Base-by-base conservation (phyloP, 2,329 filamentous ascomycete genomes). In the Ophiostoma sp. region DNA sequence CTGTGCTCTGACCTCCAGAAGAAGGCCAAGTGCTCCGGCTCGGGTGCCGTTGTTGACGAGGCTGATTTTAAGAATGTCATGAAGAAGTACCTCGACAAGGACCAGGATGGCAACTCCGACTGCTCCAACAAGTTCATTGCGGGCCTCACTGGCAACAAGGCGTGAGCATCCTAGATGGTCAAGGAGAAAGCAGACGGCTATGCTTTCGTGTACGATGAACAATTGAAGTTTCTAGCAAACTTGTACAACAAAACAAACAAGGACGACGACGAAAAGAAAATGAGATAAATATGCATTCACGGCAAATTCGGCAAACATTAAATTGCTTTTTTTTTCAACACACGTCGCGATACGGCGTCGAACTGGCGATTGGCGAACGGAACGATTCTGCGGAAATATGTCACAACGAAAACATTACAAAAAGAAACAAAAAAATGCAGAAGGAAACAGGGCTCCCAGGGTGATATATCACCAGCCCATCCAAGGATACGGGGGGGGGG, bases 11-110 rank as follows among this genome's bases (percentile, higher is more conserved):
- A 99, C 78, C 87, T 99, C 17, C 92, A 94, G 74, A 92, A 94
- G 78, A 99, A 99, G 82, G 95, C 95, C 71, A 95, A 94, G 77
- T 99, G 95, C 79, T 96, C 93, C 0, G 92, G 96, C 75, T 90
- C 86, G 23, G 94, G 95, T 20, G 92, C 96, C 15, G 92, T 97
- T 23, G 91, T 99, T 33, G 90, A 93, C 73, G 89, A 96, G 80
- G 87, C 88, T 69, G 94, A 98, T 76, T 96, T 98, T 75, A 91
- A 97, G 77, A 87, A 84, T 57, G 90, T 93, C 68, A 84, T 94
- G 80, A 85, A 83, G 72, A 88, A 88, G 77, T 89, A 88, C 74
- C 83, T 88, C 74, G 83, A 85, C 76, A 79, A 80, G 72, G 70
- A 72, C 23, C 79, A 80, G 72, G 70, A 72, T 15, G 71, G 23